Base-by-base conservation (phyloP, 805 yeast species). In the Candida maesae region DNA sequence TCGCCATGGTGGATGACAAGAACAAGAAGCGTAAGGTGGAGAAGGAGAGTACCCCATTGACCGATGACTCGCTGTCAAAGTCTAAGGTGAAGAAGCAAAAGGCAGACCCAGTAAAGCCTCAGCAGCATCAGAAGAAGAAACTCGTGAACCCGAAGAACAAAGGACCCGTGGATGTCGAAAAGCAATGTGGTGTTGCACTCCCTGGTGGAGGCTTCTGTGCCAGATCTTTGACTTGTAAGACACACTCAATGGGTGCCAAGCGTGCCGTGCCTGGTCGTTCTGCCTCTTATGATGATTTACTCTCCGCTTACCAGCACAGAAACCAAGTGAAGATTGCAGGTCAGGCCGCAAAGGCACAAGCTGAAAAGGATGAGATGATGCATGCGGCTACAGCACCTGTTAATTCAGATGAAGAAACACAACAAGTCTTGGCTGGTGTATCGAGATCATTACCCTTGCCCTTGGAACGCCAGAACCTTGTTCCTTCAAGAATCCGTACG, bases 181-280 rank as follows among this genome's bases (percentile, higher is more conserved):
- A 78, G 50, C 98, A 93, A 64, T 93, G 99, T 71, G 99, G 99
- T 62, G 98, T 93, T 11, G 84, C 87, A 6, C 67, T 93, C 45
- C 89, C 96, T 0, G 84, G 83, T 50, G 98, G 97, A n/a, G 95
- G 95, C 0, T 83, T 80, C 52, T 93, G 99, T 70, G 97, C 97
- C 5, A 74, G 99, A 37, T 89, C 97, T 0, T 70, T 93, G 45
- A 93, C 99, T 0, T 93, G 99, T 72, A 93, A 93, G 60, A 89
- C 97, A 0, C 99, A 93, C 64, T 87, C 98, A 2, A 90, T 93
- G 96, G 97, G 97, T 25, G 96, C 97, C 20, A 93, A 93, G 56
- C 76, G 99, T 53, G 90, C 96, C 1, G 99, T 93, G 16, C 80
- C 78, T 14, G 99, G 99, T 10, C 74, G 99, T 53, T 81, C 95